Percentiles rank a stretch among this genome's conserved stretches.
Evolutionary conservation across 2,329 filamentous ascomycete species (phyloP).

Genomic region (Alternaria tenuissima): DNA sequence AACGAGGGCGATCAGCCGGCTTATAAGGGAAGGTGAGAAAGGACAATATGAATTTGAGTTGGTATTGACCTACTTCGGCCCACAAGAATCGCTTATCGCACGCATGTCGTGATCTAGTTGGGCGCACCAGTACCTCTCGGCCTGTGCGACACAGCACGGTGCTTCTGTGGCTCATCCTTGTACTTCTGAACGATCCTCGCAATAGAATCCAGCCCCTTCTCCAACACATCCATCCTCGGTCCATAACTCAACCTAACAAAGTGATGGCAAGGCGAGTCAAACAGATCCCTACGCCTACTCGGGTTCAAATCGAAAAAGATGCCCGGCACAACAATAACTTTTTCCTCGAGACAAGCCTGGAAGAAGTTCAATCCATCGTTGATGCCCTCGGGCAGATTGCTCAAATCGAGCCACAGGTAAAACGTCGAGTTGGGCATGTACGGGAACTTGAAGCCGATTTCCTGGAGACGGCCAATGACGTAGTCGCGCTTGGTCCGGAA

Average conservation of each 20-base stretch:
- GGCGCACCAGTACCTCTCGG: conserved; percentile 20
- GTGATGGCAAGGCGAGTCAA: conserved; percentile 89
- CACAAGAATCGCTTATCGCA: no score
- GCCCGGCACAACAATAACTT: conserved; percentile 94
- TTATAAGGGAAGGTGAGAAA: no score
- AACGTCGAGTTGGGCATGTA: conserved; percentile 91
- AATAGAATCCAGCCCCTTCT: conserved; percentile 52
- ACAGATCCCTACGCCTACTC: conserved; percentile 84
- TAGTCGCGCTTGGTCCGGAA: conserved; percentile 95
- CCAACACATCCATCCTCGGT: conserved; percentile 51
- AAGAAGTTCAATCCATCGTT: conserved; percentile 97
- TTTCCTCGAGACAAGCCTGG: conserved; percentile 89
- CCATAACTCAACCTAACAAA: conserved; percentile 54
- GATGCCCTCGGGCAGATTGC: conserved; percentile 77
- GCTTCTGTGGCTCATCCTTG: conserved; percentile 21
- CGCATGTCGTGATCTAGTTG: background rate
- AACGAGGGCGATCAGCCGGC: no score
- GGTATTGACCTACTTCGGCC: no score
- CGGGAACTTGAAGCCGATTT: conserved; percentile 84
- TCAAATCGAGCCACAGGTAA: conserved; percentile 81
- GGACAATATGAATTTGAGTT: no score
- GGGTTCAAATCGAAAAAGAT: conserved; percentile 99
- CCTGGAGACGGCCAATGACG: conserved; percentile 77
- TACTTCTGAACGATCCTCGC: conserved; percentile 51
- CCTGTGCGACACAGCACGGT: conserved; percentile 22